These are phyloP conservation scores for Backusella tarrabulga DNA, from an alignment of 192 early-diverging fungal genomes.

Conservation along the genomic window DNA sequence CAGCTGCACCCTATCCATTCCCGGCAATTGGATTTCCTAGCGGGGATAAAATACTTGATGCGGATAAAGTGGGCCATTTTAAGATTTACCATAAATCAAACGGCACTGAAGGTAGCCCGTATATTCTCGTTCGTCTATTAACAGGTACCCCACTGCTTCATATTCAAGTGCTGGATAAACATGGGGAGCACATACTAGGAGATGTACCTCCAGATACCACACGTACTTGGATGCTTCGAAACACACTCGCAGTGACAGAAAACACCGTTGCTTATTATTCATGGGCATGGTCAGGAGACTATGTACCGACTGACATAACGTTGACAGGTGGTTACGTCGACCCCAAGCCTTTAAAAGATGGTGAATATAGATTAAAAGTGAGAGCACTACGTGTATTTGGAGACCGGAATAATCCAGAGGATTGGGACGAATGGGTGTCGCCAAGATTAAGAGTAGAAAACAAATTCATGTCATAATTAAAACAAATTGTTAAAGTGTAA, in stretches of 20 bases:
- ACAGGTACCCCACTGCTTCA: constrained; percentile 21
- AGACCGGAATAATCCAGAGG: neutral
- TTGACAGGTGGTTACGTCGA: neutral
- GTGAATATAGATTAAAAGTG: constrained; percentile 18
- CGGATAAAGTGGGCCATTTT: neutral
- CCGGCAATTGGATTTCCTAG: constrained; percentile 22
- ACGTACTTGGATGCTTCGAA: constrained; percentile 16
- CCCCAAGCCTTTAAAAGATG: neutral
- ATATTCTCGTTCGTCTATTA: constrained; percentile 15
- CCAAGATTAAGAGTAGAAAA: constrained; percentile 12
- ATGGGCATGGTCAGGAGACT: constrained; percentile 23
- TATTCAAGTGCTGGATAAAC: constrained; percentile 19
- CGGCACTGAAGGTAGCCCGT: constrained; percentile 1
- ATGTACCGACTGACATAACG: constrained; percentile 19
- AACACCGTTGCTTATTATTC: constrained; percentile 14
- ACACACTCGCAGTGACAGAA: neutral
- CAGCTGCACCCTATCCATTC: constrained; percentile 18
- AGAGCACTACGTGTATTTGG: constrained; percentile 27
- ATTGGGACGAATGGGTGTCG: constrained; percentile 28
- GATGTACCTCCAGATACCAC: constrained; percentile 19
- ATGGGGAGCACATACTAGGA: neutral
- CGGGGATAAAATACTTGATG: neutral
- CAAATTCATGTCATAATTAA: constrained; percentile 6
- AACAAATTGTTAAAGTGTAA: neutral
- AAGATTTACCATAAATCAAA: neutral